Percentiles rank a stretch among this genome's conserved stretches.
These are phyloP conservation scores for Penicillium lividum DNA, from an alignment of 495 filamentous ascomycete species.

Conservation along the genomic window DNA sequence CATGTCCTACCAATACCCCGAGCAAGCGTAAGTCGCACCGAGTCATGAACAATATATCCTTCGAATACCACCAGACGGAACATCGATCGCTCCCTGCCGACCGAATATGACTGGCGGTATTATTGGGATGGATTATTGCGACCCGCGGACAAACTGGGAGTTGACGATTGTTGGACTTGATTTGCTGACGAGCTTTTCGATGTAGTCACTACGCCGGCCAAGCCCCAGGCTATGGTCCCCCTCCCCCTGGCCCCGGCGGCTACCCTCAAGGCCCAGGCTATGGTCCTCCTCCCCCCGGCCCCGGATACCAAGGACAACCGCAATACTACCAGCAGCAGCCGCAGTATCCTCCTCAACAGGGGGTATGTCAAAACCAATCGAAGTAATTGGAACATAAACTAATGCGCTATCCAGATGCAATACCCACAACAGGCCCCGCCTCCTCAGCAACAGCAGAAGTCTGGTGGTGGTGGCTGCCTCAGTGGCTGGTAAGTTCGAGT, in stretches of 20 bases:
- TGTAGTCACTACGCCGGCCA: slow-evolving; percentile 3
- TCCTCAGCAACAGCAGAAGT: no score
- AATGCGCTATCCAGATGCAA: neutral
- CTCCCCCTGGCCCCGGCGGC: slow-evolving; percentile 5
- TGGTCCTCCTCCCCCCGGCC: neutral
- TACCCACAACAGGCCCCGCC: slow-evolving; percentile 29
- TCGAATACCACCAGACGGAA: neutral
- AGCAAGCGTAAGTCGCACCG: slow-evolving; percentile 18
- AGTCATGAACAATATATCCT: slow-evolving; percentile 3
- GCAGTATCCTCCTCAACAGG: slow-evolving; percentile 19
- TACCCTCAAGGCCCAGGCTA: slow-evolving; percentile 5
- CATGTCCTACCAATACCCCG: neutral
- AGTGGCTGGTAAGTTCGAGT: slow-evolving; percentile 52
- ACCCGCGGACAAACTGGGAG: neutral
- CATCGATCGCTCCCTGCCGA: neutral
- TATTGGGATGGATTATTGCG: neutral
- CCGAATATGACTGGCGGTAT: neutral
- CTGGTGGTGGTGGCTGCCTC: slow-evolving; percentile 54
- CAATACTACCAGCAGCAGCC: slow-evolving; percentile 17
- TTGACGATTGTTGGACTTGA: neutral
- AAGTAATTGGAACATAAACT: neutral
- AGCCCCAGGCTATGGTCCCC: neutral
- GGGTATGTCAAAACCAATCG: neutral
- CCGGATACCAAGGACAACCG: slow-evolving; percentile 11
- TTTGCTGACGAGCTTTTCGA: neutral